Conservation (phyloP, 2,329 filamentous ascomycete species). For the Exserohilum turcica region DNA sequence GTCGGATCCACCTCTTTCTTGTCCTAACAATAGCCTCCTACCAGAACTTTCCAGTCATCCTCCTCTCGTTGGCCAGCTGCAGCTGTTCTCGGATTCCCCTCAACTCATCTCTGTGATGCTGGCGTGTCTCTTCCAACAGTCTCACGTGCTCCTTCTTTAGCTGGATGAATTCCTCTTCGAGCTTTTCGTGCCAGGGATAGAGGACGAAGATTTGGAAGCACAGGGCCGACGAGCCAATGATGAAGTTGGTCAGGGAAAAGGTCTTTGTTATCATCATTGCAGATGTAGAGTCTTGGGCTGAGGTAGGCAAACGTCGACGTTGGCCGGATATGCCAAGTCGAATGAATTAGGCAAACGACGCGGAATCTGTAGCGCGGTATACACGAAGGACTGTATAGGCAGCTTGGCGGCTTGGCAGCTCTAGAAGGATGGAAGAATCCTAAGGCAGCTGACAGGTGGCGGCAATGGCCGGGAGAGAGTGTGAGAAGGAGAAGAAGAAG, state of each 20-base stretch:
- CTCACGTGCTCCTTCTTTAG: constrained; percentile 62
- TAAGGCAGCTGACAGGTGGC: neutral
- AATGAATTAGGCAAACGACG: too few species aligned
- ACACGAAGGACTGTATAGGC: neutral
- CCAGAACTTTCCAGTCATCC: constrained; percentile 16
- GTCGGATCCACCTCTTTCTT: neutral
- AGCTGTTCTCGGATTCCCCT: constrained; percentile 30
- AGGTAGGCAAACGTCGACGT: neutral
- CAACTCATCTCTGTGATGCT: constrained; percentile 27
- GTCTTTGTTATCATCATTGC: constrained; percentile 55
- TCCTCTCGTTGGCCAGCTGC: constrained; percentile 20
- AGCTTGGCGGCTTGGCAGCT: neutral
- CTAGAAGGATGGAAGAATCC: neutral
- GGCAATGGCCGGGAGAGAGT: neutral
- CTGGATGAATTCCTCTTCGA: constrained; percentile 65
- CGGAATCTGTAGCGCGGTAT: neutral
- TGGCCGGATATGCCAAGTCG: neutral
- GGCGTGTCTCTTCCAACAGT: constrained; percentile 29
- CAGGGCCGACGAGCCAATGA: constrained; percentile 67
- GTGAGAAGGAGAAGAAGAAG: neutral
- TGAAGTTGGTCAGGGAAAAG: constrained; percentile 68
- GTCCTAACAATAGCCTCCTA: neutral
- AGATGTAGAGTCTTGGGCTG: neutral
- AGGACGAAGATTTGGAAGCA: constrained; percentile 71
- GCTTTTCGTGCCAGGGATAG: constrained; percentile 71